A percentile compares a stretch with the other conserved stretches of the same genome.
Conservation (phyloP, 768 basidiomycete species). For the Rubroboletus pulcherrimus region DNA sequence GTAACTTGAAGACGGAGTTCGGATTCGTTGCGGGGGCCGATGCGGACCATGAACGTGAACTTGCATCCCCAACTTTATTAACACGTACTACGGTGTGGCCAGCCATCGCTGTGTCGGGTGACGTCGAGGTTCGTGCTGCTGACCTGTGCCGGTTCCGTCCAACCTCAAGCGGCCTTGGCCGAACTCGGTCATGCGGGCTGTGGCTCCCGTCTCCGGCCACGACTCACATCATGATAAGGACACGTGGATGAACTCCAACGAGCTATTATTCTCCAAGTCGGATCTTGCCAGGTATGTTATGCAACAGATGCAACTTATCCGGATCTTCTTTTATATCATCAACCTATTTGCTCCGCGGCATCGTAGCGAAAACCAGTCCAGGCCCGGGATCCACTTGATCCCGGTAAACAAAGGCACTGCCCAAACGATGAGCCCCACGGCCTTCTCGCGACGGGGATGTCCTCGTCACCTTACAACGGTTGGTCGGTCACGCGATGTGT, state of each 20-base stretch:
- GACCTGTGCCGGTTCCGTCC: not conserved
- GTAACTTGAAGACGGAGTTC: not conserved
- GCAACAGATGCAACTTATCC: not conserved
- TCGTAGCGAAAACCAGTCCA: not conserved
- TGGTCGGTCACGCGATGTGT: not conserved
- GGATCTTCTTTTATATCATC: conserved; percentile 10
- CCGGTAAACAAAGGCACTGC: conserved; percentile 10
- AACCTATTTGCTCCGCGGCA: conserved; percentile 9
- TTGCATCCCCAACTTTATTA: not conserved
- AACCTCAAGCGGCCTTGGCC: not conserved
- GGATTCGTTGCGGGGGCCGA: not conserved
- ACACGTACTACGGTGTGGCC: not conserved
- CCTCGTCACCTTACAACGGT: not conserved
- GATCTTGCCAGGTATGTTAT: conserved; percentile 13
- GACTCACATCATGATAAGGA: not conserved
- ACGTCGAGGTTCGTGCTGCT: not conserved
- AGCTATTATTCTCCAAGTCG: not conserved
- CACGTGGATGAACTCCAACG: conserved; percentile 1
- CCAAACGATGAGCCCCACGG: not conserved
- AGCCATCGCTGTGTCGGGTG: not conserved
- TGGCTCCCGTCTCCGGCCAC: not conserved
- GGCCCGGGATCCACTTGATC: not conserved
- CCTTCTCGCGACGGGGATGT: not conserved
- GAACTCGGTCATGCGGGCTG: not conserved
- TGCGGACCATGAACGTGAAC: too few relatives aligned